Conservation (phyloP, 2,329 filamentous ascomycete species). For the Fusarium napiforme region DNA sequence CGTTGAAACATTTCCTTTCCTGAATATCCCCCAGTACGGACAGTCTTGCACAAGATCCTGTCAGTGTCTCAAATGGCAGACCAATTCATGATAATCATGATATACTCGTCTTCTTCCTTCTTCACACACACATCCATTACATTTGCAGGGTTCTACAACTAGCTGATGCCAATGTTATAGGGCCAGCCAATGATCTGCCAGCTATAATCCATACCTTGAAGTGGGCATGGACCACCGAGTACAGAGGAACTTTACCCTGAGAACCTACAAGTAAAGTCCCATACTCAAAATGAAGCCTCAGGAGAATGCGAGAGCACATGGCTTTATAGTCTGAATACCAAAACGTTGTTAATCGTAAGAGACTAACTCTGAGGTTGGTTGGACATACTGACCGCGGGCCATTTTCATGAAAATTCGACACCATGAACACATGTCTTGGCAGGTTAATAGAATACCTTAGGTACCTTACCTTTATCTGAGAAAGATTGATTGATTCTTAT, state of each 20-base stretch:
- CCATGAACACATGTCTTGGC: conserved; percentile 22
- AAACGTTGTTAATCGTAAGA: not conserved
- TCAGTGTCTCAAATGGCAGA: not conserved
- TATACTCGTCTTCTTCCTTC: not conserved
- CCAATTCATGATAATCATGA: conserved; percentile 21
- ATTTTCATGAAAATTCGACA: not conserved
- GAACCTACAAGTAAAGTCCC: not conserved
- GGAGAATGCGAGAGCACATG: not conserved
- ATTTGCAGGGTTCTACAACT: conserved; percentile 22
- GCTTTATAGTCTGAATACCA: not conserved
- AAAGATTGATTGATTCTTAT: not conserved
- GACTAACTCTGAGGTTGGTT: not conserved
- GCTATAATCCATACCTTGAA: not conserved
- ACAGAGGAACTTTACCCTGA: not conserved
- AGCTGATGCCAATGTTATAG: conserved; percentile 28
- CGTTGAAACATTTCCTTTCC: not conserved
- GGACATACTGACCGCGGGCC: not conserved
- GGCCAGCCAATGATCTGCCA: conserved; percentile 33
- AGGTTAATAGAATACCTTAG: not conserved
- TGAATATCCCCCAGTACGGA: not conserved
- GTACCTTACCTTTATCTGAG: not conserved
- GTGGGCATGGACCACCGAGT: conserved; percentile 11
- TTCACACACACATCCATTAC: not conserved
- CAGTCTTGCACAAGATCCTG: not conserved
- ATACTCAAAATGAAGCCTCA: not conserved